Conservation (phyloP, 441 rosid species). For the Jatropha multifida region DNA sequence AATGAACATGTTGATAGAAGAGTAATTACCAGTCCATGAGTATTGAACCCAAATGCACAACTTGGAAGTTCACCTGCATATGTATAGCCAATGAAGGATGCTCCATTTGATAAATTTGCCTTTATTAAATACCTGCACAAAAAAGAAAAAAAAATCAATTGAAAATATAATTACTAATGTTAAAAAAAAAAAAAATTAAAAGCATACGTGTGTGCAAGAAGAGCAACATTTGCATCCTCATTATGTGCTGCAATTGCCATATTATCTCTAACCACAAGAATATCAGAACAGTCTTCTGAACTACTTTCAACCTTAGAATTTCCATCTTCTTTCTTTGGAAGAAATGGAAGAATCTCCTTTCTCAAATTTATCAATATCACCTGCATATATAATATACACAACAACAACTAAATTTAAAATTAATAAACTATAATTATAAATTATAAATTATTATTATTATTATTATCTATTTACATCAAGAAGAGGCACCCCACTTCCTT, state of each 20-base stretch:
- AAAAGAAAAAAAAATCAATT: neutral
- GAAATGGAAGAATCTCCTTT: slow-evolving; percentile 63
- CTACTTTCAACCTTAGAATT: slow-evolving; percentile 16
- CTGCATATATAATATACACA: slow-evolving; percentile 28
- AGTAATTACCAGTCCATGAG: slow-evolving; percentile 42
- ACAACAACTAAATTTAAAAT: neutral
- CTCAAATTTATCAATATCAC: slow-evolving; percentile 57
- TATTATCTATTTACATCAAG: slow-evolving; percentile 35
- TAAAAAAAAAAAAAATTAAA: neutral
- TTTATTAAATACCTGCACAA: slow-evolving; percentile 46
- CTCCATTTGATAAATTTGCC: slow-evolving; percentile 39
- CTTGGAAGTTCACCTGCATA: slow-evolving; percentile 68
- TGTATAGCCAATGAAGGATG: slow-evolving; percentile 42
- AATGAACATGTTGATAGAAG: too few relatives aligned
- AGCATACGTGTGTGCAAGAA: slow-evolving; percentile 55
- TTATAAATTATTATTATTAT: neutral
- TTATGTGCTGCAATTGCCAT: slow-evolving; percentile 63
- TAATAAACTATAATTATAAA: neutral
- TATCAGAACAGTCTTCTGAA: slow-evolving; percentile 49
- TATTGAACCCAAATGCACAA: slow-evolving; percentile 59
- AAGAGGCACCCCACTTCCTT: slow-evolving; percentile 52
- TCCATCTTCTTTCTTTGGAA: slow-evolving; percentile 30
- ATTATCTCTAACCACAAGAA: slow-evolving; percentile 40
- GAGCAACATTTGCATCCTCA: slow-evolving; percentile 59
- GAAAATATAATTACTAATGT: too few relatives aligned